These are phyloP conservation scores for Naganishia sp. DNA, from an alignment of 1,284 basidiomycete genomes.

Conservation along the genomic window DNA sequence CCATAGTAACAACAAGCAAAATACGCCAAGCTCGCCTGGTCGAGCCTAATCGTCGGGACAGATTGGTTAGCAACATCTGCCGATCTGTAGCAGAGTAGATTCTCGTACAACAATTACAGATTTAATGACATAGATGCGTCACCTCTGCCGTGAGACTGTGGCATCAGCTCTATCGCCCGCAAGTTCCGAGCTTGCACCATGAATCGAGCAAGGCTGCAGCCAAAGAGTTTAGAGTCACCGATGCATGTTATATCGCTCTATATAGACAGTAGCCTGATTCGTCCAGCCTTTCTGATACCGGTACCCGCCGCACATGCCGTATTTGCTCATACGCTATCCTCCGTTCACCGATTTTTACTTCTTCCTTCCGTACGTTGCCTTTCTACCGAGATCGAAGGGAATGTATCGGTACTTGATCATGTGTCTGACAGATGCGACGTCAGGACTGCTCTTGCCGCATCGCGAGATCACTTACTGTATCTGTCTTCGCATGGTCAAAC, in stretches of 20 bases:
- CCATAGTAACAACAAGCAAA: slow-evolving; percentile 20
- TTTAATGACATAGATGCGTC: slow-evolving; percentile 24
- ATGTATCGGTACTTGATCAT: slow-evolving; percentile 97
- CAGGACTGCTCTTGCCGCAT: not conserved
- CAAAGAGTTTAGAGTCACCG: not conserved
- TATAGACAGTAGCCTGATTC: not conserved
- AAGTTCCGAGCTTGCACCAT: no score
- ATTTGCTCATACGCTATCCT: not conserved
- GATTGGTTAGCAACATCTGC: not conserved
- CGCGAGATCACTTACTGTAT: slow-evolving; percentile 70
- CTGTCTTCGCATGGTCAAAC: slow-evolving; percentile 87
- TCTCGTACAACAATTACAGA: slow-evolving; percentile 9
- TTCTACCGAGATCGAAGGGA: slow-evolving; percentile 51
- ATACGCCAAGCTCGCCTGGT: not conserved
- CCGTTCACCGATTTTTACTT: slow-evolving; percentile 39
- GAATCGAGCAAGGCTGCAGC: no score
- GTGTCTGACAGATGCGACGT: slow-evolving; percentile 62
- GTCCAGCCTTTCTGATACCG: not conserved
- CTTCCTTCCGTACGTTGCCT: slow-evolving; percentile 46
- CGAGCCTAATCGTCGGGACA: not conserved
- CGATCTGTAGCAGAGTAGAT: not conserved
- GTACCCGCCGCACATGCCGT: not conserved
- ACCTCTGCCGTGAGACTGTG: not conserved
- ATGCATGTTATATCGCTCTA: slow-evolving; percentile 4
- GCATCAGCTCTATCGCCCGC: no score